phyloP scores from a whole-genome alignment of 768 basidiomycete species.

The Mycena belliarum region DNA sequence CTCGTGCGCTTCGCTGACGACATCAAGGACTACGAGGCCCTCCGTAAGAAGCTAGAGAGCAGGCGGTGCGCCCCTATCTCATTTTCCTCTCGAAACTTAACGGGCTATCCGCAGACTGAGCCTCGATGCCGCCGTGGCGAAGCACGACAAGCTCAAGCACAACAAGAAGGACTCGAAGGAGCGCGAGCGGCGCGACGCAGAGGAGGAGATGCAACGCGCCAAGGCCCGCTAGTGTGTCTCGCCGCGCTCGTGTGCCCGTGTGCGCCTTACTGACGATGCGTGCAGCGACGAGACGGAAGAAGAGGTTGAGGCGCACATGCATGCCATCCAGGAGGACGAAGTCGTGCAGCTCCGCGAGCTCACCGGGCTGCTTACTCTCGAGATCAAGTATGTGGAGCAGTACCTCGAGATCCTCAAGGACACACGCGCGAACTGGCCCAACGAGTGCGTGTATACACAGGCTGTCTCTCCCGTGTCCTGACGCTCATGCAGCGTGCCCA shows the following conservation, averaged over 20 bases:
- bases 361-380: conserved; percentile 67
- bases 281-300: conserved; percentile 82
- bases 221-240: conserved; percentile 70
- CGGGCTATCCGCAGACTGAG: conserved; percentile 51
- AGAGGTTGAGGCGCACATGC: conserved; percentile 81
- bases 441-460: conserved; percentile 48
- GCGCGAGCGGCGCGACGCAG: conserved; percentile 75
- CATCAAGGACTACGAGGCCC: conserved; percentile 79
- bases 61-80: conserved; percentile 51
- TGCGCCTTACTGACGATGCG: conserved; percentile 1
- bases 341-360: conserved; percentile 70
- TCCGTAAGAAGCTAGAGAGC: conserved; percentile 86
- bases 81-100: not conserved
- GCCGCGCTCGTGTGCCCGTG: not conserved
- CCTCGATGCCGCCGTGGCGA: conserved; percentile 73
- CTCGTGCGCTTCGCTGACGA: conserved; percentile 67
- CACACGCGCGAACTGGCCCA: conserved; percentile 66
- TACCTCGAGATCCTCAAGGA: conserved; percentile 76
- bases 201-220: conserved; percentile 76
- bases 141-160: conserved; percentile 64
- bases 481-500: conserved; percentile 24
- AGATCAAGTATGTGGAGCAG: conserved; percentile 72
- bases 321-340: conserved; percentile 79
- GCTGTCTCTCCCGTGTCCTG: not conserved
- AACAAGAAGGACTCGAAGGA: conserved; percentile 91